Evolutionary conservation across 768 basidiomycete genomes (phyloP).

Genomic region (Termitomyces sp.): DNA sequence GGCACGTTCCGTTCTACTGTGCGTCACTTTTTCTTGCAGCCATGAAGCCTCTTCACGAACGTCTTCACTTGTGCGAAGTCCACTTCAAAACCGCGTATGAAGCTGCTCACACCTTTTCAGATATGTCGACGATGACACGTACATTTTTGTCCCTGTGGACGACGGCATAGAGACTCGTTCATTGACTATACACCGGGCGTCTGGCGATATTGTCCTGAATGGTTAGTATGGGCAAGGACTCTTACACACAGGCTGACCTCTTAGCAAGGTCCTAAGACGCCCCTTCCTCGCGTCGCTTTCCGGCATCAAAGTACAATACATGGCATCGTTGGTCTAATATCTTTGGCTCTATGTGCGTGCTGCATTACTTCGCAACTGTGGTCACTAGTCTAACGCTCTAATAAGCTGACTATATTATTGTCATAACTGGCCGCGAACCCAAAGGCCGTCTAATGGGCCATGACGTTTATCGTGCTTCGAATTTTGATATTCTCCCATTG

Average conservation of each 20-base stretch:
- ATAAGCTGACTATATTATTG: conserved; percentile 89
- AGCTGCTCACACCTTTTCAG: conserved; percentile 32
- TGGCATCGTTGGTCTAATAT: conserved; percentile 74
- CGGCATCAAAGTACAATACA: conserved; percentile 66
- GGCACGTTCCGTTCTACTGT: conserved; percentile 7
- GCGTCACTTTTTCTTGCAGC: conserved; percentile 19
- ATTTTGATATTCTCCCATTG: conserved; percentile 89
- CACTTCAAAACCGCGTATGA: neutral
- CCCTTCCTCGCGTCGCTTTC: conserved; percentile 50
- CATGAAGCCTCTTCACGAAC: conserved; percentile 72
- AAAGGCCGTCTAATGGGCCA: conserved; percentile 79
- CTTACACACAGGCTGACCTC: conserved; percentile 5
- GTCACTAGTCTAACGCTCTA: neutral
- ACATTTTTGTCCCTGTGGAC: conserved; percentile 68
- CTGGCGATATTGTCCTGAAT: conserved; percentile 74
- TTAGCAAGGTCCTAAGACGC: conserved; percentile 47
- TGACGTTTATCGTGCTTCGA: conserved; percentile 84
- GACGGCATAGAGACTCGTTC: conserved; percentile 59
- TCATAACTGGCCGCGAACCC: conserved; percentile 80
- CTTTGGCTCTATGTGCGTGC: conserved; percentile 62
- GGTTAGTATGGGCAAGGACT: conserved; percentile 34
- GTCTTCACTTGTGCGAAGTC: conserved; percentile 61
- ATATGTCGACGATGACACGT: conserved; percentile 70
- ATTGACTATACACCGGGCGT: conserved; percentile 66
- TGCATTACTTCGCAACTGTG: neutral